Conservation (phyloP, 1,284 basidiomycete species). For the Apiotrichum siamense region DNA sequence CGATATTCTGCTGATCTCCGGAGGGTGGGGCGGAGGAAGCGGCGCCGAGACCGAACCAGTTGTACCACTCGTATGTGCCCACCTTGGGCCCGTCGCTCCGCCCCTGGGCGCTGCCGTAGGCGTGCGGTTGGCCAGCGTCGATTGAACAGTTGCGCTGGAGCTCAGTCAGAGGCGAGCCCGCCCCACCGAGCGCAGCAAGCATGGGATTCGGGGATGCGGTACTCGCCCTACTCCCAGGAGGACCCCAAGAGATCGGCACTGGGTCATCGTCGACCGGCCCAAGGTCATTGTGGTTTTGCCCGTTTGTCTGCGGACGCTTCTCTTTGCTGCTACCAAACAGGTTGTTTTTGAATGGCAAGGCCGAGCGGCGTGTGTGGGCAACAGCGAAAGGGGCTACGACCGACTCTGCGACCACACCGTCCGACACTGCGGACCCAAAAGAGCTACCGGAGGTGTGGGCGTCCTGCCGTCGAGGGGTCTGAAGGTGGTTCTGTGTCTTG, state of each 20-base stretch:
- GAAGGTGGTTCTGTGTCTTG: background rate
- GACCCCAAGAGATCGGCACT: slow-evolving; percentile 2
- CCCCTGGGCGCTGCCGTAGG: background rate
- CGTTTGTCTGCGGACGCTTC: too few relatives aligned
- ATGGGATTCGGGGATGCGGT: slow-evolving; percentile 10
- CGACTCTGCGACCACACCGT: background rate
- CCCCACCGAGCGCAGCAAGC: slow-evolving; percentile 9
- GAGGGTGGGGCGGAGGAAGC: too few relatives aligned
- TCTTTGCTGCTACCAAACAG: too few relatives aligned
- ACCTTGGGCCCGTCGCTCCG: background rate
- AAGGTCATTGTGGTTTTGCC: background rate
- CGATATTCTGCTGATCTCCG: too few relatives aligned
- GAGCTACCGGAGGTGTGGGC: slow-evolving; percentile 4
- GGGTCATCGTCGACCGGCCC: background rate
- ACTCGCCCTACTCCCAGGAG: background rate
- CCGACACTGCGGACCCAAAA: slow-evolving; percentile 5
- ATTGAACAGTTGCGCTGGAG: slow-evolving; percentile 3
- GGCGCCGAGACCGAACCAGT: slow-evolving; percentile 8
- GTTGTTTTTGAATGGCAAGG: slow-evolving; percentile 7
- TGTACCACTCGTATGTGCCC: slow-evolving; percentile 5
- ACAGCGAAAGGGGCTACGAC: background rate
- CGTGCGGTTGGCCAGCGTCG: background rate
- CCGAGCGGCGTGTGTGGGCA: slow-evolving; percentile 7
- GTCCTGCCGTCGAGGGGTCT: background rate
- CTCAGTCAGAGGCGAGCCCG: slow-evolving; percentile 5